These are phyloP conservation scores for Vigna angularis DNA, from an alignment of 306 rosid species.

Conservation along the genomic window DNA sequence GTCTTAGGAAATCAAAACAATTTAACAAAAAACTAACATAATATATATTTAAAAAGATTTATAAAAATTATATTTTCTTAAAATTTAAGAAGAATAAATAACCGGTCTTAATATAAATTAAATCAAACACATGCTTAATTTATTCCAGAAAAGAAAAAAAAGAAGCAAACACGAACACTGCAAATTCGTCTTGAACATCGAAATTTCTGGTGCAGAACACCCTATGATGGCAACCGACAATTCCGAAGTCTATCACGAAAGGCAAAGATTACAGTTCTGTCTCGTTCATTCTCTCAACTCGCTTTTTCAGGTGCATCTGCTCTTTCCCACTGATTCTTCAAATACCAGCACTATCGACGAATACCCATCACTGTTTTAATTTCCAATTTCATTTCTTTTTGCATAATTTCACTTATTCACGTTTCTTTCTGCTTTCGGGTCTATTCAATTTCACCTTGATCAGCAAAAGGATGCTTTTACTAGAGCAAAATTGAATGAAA, in stretches of 20 bases:
- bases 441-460: conserved; percentile 23
- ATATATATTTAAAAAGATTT: no score
- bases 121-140: no score
- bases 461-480: conserved; percentile 79
- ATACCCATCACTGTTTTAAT: conserved; percentile 20
- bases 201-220: background rate
- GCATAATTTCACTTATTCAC: background rate
- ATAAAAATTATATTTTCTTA: no score
- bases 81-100: no score
- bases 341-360: conserved; percentile 8
- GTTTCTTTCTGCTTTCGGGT: conserved; percentile 27
- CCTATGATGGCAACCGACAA: conserved; percentile 56
- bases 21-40: no score
- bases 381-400: conserved; percentile 20
- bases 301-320: conserved; percentile 80
- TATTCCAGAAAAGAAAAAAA: no score
- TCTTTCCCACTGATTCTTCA: conserved; percentile 28
- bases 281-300: conserved; percentile 85
- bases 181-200: background rate
- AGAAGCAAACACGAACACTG: no score
- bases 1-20: no score
- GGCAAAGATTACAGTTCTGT: conserved; percentile 84
- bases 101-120: no score
- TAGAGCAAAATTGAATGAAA: conserved; percentile 67
- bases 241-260: conserved; percentile 76